These are phyloP conservation scores for Zasmidium citrigriseum DNA, from an alignment of 2,329 filamentous ascomycete species.

Conservation along the genomic window DNA sequence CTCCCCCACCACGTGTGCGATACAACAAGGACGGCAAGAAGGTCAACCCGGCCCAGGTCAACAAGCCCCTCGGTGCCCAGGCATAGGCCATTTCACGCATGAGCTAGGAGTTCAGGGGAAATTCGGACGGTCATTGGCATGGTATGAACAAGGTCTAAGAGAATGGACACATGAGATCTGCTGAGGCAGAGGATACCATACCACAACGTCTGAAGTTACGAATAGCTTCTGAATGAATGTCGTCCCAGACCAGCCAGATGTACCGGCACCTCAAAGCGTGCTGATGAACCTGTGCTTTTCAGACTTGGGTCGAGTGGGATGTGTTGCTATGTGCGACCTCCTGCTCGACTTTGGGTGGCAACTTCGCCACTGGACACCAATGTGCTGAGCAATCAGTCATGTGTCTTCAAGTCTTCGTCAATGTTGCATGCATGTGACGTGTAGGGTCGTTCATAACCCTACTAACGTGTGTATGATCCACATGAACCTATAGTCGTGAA, in stretches of 20 bases:
- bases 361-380: neutral
- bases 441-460: neutral
- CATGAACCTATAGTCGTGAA: neutral
- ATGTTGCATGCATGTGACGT: neutral
- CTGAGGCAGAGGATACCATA: constrained; percentile 1
- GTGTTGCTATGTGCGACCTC: neutral
- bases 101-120: constrained; percentile 8
- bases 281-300: neutral
- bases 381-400: neutral
- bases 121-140: constrained; percentile 1
- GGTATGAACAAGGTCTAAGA: constrained; percentile 3
- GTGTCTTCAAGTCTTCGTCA: neutral
- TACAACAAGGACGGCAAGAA: constrained; percentile 99
- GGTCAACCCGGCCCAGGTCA: constrained; percentile 82
- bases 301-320: neutral
- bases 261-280: neutral
- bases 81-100: constrained; percentile 15
- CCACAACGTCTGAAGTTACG: constrained; percentile 12
- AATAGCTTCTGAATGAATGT: constrained; percentile 26
- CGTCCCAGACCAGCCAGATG: constrained; percentile 11
- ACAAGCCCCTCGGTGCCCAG: constrained; percentile 58
- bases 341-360: neutral
- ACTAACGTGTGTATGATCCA: too few species aligned
- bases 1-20: constrained; percentile 92
- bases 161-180: neutral